Evolutionary conservation across 1,284 basidiomycete genomes (phyloP).

Genomic region (Tylopilus sp.): DNA sequence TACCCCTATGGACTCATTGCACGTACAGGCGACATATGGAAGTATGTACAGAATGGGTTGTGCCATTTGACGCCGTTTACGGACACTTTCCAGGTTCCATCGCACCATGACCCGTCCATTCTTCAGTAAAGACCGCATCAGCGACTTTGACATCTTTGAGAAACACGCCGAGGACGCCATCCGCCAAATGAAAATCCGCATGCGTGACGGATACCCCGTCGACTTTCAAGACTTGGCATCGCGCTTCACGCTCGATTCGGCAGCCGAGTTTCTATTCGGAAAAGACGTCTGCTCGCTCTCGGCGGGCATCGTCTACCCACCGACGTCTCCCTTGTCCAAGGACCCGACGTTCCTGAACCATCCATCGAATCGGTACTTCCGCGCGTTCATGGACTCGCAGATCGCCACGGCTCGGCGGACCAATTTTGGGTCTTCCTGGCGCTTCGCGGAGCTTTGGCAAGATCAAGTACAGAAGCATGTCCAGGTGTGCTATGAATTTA

Average conservation of each 20-base stretch:
- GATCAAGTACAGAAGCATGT: conserved; percentile 20
- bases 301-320: conserved; percentile 38
- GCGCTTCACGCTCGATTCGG: conserved; percentile 50
- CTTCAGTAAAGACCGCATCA: conserved; percentile 54
- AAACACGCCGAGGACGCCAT: conserved; percentile 45
- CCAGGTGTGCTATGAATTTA: conserved; percentile 21
- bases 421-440: conserved; percentile 27
- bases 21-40: conserved; percentile 49
- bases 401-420: conserved; percentile 7
- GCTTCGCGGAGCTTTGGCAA: conserved; percentile 26
- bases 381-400: conserved; percentile 27
- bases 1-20: not conserved
- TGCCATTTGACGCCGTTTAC: not conserved
- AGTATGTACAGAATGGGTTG: conserved; percentile 34
- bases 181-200: conserved; percentile 40
- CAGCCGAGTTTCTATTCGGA: conserved; percentile 52
- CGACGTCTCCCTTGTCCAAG: conserved; percentile 21
- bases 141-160: conserved; percentile 55
- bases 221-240: conserved; percentile 51
- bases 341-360: conserved; percentile 14
- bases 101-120: conserved; percentile 58
- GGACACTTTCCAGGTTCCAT: conserved; percentile 44
- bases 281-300: conserved; percentile 40
- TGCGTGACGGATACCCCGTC: conserved; percentile 44
- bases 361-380: conserved; percentile 28